Base-by-base conservation (phyloP, 2,329 filamentous ascomycete species). In the Massarina eburnea region DNA sequence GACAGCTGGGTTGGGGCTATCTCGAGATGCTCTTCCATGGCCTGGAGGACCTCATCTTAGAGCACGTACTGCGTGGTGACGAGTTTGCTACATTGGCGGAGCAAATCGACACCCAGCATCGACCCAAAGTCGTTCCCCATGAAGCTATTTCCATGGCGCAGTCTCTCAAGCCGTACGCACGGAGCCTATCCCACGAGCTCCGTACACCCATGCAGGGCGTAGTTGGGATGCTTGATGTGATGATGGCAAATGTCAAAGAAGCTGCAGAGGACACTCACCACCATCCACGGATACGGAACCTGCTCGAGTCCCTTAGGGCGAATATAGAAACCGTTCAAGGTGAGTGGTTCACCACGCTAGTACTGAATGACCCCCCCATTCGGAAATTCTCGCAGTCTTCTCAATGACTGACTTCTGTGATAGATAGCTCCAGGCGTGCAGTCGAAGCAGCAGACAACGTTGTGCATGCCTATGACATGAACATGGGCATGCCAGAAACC, bases 371-470 rank as follows among this genome's bases (percentile, higher is more conserved):
- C 15, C 32, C 9, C 32, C 15, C 9, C 32, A 8, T 34, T 34
- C 10, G 8, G 32, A 34, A 34, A 24, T 14, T 8, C 26, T 29
- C 38, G 22, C 12, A 18, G 15, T 24, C 8, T 36, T 39, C 17
- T 15, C 26, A 8, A 29, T 30, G 12, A 10, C 49, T 59, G 20
- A 61, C 41, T 17, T 24, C 43, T 4, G 5, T 37, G 19, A 57
- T 52, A 83, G 85, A 88, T 60, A 88, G 84, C 62, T 86, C 85
- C 43, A 79, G 84, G 60, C 77, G 85, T 48, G 85, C 85, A 1
- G 83, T 89, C 3, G 85, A 88, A 66, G 85, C 85, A 17, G 85
- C 85, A 7, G 85, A 89, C 64, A 89, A 89, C 55, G 84, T 89
- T 15, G 85, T 89, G 8, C 84, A 88, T 66, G 85, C 85, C 10